These are phyloP conservation scores for Taphrina communis DNA, from an alignment of 1,139 yeast genomes.

Conservation along the genomic window DNA sequence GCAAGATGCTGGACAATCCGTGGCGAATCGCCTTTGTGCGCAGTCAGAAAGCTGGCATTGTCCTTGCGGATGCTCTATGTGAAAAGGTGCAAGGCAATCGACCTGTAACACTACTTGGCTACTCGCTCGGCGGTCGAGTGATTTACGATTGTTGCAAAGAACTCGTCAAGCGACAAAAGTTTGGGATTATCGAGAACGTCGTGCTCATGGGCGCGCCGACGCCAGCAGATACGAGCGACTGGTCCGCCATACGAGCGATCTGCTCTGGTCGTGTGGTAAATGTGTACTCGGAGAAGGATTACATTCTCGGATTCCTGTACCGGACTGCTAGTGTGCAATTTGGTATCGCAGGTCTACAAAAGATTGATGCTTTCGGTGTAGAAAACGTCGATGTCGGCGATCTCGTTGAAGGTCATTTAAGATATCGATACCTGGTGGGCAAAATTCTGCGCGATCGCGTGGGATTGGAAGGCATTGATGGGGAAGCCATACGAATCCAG, in stretches of 20 bases:
- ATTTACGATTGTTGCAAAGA: conserved; percentile 89
- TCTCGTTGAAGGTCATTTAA: conserved; percentile 89
- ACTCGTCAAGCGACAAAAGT: conserved; percentile 78
- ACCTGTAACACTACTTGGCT: conserved; percentile 91
- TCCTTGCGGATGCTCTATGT: conserved; percentile 87
- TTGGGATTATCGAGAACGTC: conserved; percentile 88
- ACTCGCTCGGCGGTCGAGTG: conserved; percentile 90
- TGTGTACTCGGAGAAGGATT: conserved; percentile 90
- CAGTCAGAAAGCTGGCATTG: conserved; percentile 57
- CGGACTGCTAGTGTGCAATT: conserved; percentile 96
- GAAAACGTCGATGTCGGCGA: conserved; percentile 90
- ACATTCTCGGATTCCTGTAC: conserved; percentile 93
- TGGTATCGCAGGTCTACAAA: conserved; percentile 87
- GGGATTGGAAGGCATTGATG: conserved; percentile 35
- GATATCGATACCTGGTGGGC: conserved; percentile 41
- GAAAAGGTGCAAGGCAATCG: conserved; percentile 91
- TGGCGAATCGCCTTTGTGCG: conserved; percentile 97
- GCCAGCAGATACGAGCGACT: conserved; percentile 76
- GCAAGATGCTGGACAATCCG: conserved; percentile 91
- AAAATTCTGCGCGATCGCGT: conserved; percentile 38
- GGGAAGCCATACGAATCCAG: conserved; percentile 23
- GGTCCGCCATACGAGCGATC: conserved; percentile 78
- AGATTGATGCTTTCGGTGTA: conserved; percentile 67
- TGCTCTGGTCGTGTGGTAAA: conserved; percentile 90
- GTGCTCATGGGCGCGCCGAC: conserved; percentile 87